Base-by-base conservation (phyloP, 176 grass and related monocot species). In the Raddia guianensis region DNA sequence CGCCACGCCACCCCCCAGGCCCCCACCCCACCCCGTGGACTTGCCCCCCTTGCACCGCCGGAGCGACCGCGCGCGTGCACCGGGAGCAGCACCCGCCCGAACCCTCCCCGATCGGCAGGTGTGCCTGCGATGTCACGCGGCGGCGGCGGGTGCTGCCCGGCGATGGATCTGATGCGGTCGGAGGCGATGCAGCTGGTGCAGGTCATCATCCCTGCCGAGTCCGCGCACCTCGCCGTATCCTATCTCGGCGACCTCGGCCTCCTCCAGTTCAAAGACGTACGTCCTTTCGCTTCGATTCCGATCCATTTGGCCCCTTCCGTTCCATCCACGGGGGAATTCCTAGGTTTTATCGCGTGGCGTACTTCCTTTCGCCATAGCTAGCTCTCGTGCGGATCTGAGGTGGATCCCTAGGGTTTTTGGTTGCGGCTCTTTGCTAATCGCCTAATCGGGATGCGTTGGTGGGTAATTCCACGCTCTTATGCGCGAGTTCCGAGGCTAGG, bases 111-210 rank as follows among this genome's bases (percentile, higher is more conserved):
- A 77, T 10, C 48, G 10, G 2, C 62, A 57, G 72, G 8, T 19
- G 66, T 18, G 9, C 66, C 33, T 48, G 63, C 49, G 67, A 85
- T 85, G 82, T 66, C 71, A 37, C 70, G 63, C 48, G 35, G 51
- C 76, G 79, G 83, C 47, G 79, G 65, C 66, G 89, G 89, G 50
- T 98, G 92, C 35, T 98, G 88, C 86, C 92, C 88, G 35, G 8
- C 81, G 32, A 91, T 95, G 96, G 96, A 99, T 91, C 96, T 98
- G 69, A 89, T 99, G 96, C 92, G 92, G 77, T 99, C 96, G 82
- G 96, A 95, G 90, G 88, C 82, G 88, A 95, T 98, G 96, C 90
- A 94, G 84, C 92, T 98, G 33, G 95, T 94, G 62, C 95, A 94
- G 90, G 86, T 95, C 88, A 95, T 98, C 74, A 93, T 98, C 73